Conservation (phyloP, 352 stramenopile genomes). For the Phytopythium delawarense region DNA sequence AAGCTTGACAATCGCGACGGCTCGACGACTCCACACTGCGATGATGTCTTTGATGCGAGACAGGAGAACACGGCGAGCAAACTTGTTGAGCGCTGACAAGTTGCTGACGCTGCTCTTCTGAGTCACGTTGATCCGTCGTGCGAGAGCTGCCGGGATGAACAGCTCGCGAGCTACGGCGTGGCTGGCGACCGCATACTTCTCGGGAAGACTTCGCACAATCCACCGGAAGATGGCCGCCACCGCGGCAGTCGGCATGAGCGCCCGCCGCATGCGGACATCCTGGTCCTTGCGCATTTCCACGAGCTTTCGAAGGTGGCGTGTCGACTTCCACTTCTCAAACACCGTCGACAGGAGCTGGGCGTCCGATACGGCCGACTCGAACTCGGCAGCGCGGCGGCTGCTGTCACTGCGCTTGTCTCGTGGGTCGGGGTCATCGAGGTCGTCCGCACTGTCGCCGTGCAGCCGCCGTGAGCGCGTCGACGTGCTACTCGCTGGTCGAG, state of each 20-base stretch:
- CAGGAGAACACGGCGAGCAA: slow-evolving; percentile 9
- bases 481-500: background rate
- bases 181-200: slow-evolving; percentile 18
- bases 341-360: slow-evolving; percentile 27
- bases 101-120: background rate
- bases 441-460: background rate
- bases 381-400: background rate
- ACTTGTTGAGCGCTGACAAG: slow-evolving; percentile 17
- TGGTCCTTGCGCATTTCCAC: slow-evolving; percentile 20
- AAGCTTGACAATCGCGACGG: background rate
- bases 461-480: background rate
- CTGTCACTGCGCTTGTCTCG: background rate
- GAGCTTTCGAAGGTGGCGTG: slow-evolving; percentile 27
- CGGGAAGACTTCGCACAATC: slow-evolving; percentile 31
- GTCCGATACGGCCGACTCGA: slow-evolving; percentile 1
- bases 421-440: background rate
- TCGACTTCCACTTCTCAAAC: slow-evolving; percentile 46
- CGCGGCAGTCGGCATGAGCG: slow-evolving; percentile 11
- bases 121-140: slow-evolving; percentile 1
- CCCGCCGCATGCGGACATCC: slow-evolving; percentile 17
- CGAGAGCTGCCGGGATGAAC: slow-evolving; percentile 5
- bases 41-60: slow-evolving; percentile 16
- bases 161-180: slow-evolving; percentile 29
- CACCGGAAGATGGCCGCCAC: slow-evolving; percentile 37
- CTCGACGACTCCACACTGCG: slow-evolving; percentile 8